phyloP scores from a whole-genome alignment of 2,329 filamentous ascomycete species.

The Diaporthe destruens region DNA sequence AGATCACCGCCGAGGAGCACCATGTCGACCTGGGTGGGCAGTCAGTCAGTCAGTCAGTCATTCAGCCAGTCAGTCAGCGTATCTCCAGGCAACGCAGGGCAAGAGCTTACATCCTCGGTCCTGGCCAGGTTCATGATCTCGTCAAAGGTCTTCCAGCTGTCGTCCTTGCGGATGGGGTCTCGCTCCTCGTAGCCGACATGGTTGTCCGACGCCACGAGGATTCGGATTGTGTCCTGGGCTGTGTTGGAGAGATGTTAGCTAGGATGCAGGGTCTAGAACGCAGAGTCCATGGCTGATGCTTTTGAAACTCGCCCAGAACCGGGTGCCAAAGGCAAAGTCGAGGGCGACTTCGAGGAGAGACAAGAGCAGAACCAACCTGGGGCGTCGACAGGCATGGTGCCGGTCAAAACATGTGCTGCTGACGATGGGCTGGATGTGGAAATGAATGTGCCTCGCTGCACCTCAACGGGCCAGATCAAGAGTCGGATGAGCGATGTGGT shows the following conservation, averaged over 20 bases:
- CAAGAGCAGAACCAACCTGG: constrained; percentile 43
- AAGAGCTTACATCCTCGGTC: constrained; percentile 75
- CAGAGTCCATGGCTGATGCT: neutral
- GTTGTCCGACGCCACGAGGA: constrained; percentile 94
- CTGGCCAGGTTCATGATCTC: constrained; percentile 93
- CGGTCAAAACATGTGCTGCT: neutral
- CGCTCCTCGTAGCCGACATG: constrained; percentile 98
- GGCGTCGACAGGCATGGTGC: constrained; percentile 46
- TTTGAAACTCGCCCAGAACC: neutral
- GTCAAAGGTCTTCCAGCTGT: constrained; percentile 96
- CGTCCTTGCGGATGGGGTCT: constrained; percentile 93
- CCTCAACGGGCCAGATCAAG: no score
- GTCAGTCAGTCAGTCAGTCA: no score
- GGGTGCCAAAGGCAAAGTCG: neutral
- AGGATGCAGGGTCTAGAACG: no score
- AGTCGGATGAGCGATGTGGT: no score
- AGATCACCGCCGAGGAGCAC: constrained; percentile 93
- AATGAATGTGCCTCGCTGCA: no score
- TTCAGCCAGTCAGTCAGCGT: no score
- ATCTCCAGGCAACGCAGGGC: no score
- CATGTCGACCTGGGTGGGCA: constrained; percentile 79
- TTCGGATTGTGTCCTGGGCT: constrained; percentile 88
- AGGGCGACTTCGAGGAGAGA: neutral
- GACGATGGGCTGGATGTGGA: neutral
- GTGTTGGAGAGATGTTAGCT: constrained; percentile 4